Percentiles rank a stretch among this genome's conserved stretches.
These are phyloP conservation scores for Pelargonium nanum DNA, from an alignment of 345 rosid genomes.

Conservation along the genomic window DNA sequence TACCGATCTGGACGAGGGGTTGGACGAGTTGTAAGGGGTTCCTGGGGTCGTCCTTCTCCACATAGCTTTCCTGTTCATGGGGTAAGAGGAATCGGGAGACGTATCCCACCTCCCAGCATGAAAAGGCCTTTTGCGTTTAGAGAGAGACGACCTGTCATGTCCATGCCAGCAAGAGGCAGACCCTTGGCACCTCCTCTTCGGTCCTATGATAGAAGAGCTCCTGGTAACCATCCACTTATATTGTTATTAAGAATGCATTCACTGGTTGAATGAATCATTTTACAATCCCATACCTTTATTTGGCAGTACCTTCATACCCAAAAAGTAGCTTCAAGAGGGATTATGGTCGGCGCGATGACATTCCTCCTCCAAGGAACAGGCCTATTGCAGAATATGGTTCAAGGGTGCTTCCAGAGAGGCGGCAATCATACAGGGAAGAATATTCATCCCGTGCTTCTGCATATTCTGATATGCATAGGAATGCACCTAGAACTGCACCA, in stretches of 20 bases:
- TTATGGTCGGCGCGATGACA: slow-evolving; percentile 61
- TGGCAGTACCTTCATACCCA: slow-evolving; percentile 58
- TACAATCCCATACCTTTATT: slow-evolving; percentile 9
- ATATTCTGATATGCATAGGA: slow-evolving; percentile 63
- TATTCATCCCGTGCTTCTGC: slow-evolving; percentile 62
- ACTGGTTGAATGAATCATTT: background rate
- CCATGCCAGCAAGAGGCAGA: slow-evolving; percentile 61
- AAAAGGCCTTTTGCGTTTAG: slow-evolving; percentile 51
- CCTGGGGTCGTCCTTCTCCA: slow-evolving; percentile 54
- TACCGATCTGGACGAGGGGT: slow-evolving; percentile 49
- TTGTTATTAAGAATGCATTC: background rate
- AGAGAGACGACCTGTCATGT: slow-evolving; percentile 61
- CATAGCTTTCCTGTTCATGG: slow-evolving; percentile 34
- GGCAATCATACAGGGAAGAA: slow-evolving; percentile 66
- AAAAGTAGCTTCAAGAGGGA: slow-evolving; percentile 79
- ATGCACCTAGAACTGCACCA: slow-evolving; percentile 48
- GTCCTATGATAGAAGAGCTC: slow-evolving; percentile 77
- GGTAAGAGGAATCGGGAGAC: slow-evolving; percentile 39
- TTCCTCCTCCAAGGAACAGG: slow-evolving; percentile 77
- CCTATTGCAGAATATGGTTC: slow-evolving; percentile 63
- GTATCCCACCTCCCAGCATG: slow-evolving; percentile 41
- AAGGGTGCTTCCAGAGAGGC: slow-evolving; percentile 67
- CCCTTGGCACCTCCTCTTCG: slow-evolving; percentile 62
- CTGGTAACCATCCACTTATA: slow-evolving; percentile 36
- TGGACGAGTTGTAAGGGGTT: slow-evolving; percentile 52